Base-by-base conservation (phyloP, 2,329 filamentous ascomycete genomes). In the Cladorrhinum sp. region DNA sequence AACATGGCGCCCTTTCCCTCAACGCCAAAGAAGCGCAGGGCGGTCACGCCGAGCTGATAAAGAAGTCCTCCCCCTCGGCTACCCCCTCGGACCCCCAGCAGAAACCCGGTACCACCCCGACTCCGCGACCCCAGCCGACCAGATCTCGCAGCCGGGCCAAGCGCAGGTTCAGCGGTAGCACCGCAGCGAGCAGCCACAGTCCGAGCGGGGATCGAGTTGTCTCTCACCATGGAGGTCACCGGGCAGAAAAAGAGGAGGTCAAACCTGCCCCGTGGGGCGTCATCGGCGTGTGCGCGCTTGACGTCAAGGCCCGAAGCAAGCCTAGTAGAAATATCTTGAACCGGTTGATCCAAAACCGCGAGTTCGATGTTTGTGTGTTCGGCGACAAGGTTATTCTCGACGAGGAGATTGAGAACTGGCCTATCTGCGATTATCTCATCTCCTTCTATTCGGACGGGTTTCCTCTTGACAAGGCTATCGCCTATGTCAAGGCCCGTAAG, bases 401-500 rank as follows among this genome's bases (percentile, higher is more conserved):
- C 71, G 95, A 99, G 83, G 84, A 90, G 64, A 89, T 97, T 59
- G 92, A 96, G 75, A 96, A 97, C 73, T 97, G 93, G 93, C 93
- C 93, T 18, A 86, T 96, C 58, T 96, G 92, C 75, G 95, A 99
- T 76, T 99, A 96, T 70, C 78, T 99, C 59, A 96, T 99, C 70
- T 96, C 93, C 2, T 99, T 99, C 77, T 99, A 98, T 76, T 98
- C 94, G 0, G 94, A 97, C 73, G 95, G 95, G 0, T 99, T 99
- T 68, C 95, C 95, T 0, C 79, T 99, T 52, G 93, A 98, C 67
- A 99, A 99, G 73, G 95, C 96, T 4, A 96, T 99, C 69, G 91
- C 92, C 33, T 99, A 99, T 74, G 91, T 92, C 64, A 92, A 92
- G 70, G 84, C 96, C 10, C 87, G 95, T 59, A 96, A 96, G 72